phyloP scores from a whole-genome alignment of 2,329 filamentous ascomycete species.

The Penicillium sp. region DNA sequence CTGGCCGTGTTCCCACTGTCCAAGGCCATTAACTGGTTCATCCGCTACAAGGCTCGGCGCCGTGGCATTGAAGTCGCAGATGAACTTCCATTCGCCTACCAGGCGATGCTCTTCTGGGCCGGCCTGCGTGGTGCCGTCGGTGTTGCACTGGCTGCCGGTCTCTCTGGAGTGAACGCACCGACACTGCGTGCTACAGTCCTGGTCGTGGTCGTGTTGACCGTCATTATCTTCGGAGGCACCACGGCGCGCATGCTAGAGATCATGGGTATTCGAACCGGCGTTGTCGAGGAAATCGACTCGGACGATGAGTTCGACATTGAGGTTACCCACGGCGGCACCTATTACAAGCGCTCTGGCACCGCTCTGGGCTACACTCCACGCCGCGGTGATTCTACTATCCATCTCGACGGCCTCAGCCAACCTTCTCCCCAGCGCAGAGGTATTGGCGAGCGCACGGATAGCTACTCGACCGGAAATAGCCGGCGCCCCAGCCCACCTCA shows the following conservation, averaged over 20 bases:
- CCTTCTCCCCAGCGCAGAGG: constrained; percentile 28
- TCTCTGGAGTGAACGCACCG: constrained; percentile 74
- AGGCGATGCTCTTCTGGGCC: constrained; percentile 99
- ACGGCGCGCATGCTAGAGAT: constrained; percentile 98
- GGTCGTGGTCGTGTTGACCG: constrained; percentile 92
- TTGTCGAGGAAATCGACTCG: constrained; percentile 93
- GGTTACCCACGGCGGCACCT: constrained; percentile 64
- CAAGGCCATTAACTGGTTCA: constrained; percentile 84
- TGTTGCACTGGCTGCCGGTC: constrained; percentile 83
- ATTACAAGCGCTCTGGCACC: constrained; percentile 72
- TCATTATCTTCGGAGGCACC: constrained; percentile 97
- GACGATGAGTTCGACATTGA: constrained; percentile 99
- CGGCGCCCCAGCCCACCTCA: constrained; percentile 48
- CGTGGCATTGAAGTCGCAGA: constrained; percentile 73
- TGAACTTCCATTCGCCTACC: constrained; percentile 89
- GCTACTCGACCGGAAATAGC: constrained; percentile 58
- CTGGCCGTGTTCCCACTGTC: constrained; percentile 92
- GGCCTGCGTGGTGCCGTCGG: constrained; percentile 92
- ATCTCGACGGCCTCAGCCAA: constrained; percentile 48
- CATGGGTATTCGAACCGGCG: constrained; percentile 88
- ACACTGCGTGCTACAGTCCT: constrained; percentile 91
- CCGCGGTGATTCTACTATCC: constrained; percentile 55
- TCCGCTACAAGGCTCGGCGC: constrained; percentile 75
- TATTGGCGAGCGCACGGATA: constrained; percentile 30
- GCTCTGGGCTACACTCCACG: constrained; percentile 74